Conservation (phyloP, 2,329 filamentous ascomycete genomes). For the Saccharata proteae region DNA sequence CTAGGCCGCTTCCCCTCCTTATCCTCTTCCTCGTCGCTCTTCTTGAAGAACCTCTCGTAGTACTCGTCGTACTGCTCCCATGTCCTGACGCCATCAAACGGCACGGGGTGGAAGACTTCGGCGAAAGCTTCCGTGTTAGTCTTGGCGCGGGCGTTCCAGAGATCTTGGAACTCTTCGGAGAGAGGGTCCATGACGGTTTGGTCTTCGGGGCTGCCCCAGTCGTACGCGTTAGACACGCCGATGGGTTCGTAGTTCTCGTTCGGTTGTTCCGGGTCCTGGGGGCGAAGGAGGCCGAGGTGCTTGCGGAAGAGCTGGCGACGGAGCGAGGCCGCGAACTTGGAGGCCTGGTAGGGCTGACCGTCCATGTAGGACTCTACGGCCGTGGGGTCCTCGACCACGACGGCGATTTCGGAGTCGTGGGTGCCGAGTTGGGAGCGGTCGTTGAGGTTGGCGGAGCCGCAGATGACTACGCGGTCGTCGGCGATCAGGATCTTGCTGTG, state of each 20-base stretch:
- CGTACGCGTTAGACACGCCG: constrained; percentile 41
- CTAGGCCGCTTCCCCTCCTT: constrained; percentile 30
- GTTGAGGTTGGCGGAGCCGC: constrained; percentile 62
- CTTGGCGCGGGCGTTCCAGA: constrained; percentile 63
- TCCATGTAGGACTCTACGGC: constrained; percentile 62
- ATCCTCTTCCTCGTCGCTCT: constrained; percentile 26
- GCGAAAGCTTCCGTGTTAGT: constrained; percentile 72
- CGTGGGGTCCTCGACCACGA: constrained; percentile 69
- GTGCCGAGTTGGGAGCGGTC: constrained; percentile 66
- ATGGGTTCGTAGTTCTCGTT: constrained; percentile 47
- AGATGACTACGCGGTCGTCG: constrained; percentile 72
- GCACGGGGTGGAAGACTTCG: constrained; percentile 70
- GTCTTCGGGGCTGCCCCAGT: constrained; percentile 35
- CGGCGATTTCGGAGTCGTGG: constrained; percentile 83
- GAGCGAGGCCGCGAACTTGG: constrained; percentile 65
- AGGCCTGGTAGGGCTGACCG: constrained; percentile 58
- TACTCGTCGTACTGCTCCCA: constrained; percentile 66
- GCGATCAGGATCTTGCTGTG: constrained; percentile 66
- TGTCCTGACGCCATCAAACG: constrained; percentile 52
- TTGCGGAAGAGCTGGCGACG: constrained; percentile 82
- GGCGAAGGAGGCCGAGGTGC: constrained; percentile 70
- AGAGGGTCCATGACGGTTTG: constrained; percentile 62
- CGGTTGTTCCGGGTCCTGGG: constrained; percentile 54
- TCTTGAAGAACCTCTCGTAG: constrained; percentile 52
- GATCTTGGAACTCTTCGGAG: constrained; percentile 50